Evolutionary conservation across 1,284 basidiomycete species (phyloP).

Genomic region (Pisolithus thermaeus): DNA sequence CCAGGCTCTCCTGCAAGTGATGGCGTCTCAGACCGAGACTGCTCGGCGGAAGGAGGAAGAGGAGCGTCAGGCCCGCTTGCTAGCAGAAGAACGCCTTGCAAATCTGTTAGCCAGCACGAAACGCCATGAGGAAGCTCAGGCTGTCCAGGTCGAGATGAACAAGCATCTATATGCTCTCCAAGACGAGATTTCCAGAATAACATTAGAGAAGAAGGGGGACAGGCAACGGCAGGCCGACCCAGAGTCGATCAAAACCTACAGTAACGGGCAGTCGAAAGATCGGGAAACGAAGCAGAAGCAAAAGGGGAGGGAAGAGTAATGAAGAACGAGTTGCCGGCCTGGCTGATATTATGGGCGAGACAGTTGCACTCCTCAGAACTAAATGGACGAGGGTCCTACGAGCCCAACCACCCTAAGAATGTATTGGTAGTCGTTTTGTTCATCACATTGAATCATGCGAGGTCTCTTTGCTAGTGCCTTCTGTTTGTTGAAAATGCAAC

Average conservation of each 20-base stretch:
- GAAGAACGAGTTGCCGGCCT: background rate
- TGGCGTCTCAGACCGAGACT: slow-evolving; percentile 25
- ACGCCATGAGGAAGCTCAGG: background rate
- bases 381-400: background rate
- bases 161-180: background rate
- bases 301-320: background rate
- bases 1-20: slow-evolving; percentile 23
- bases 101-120: background rate
- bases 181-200: background rate
- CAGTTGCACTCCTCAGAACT: background rate
- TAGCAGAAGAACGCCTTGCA: slow-evolving; percentile 27
- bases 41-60: slow-evolving; percentile 23
- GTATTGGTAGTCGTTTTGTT: background rate
- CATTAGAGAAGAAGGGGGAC: background rate
- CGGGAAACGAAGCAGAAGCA: background rate
- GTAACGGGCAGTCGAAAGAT: background rate
- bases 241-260: background rate
- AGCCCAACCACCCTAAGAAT: background rate
- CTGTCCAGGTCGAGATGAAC: background rate
- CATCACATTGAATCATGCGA: background rate
- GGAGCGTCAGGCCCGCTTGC: slow-evolving; percentile 21
- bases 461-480: background rate
- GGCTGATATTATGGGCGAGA: background rate
- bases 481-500: background rate
- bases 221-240: background rate